Percentiles rank a stretch among this genome's conserved stretches.
These are phyloP conservation scores for Penstemon davidsonii DNA, from an alignment of 257 asterid genomes.

Conservation along the genomic window DNA sequence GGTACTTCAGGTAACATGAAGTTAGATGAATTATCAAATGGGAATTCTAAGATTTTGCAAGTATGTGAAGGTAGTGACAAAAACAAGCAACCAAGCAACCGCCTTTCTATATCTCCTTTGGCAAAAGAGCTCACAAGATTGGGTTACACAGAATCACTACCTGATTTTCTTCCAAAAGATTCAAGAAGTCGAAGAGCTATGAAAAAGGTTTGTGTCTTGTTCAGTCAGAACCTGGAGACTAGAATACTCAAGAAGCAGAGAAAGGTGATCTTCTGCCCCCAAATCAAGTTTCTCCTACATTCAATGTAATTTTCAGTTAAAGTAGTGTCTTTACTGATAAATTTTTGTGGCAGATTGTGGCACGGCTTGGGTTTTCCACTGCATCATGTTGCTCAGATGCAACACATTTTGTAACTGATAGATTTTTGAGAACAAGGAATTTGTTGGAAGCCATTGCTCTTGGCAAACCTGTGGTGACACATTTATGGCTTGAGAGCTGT, in stretches of 20 bases:
- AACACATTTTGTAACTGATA: conserved; percentile 74
- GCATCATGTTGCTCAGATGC: conserved; percentile 65
- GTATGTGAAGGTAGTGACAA: conserved; percentile 31
- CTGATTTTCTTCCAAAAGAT: conserved; percentile 59
- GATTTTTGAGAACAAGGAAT: conserved; percentile 69
- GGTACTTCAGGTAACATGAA: conserved; percentile 26
- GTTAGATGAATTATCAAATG: conserved; percentile 30
- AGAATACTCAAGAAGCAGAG: conserved; percentile 53
- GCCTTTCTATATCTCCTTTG: conserved; percentile 49
- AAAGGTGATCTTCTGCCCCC: conserved; percentile 43
- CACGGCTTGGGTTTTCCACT: conserved; percentile 54
- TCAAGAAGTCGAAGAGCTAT: conserved; percentile 49
- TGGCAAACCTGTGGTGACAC: conserved; percentile 76
- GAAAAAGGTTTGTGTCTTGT: conserved; percentile 50
- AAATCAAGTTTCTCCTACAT: conserved; percentile 3
- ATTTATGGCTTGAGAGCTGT: conserved; percentile 80
- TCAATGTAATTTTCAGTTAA: conserved; percentile 6
- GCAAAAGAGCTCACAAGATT: conserved; percentile 66
- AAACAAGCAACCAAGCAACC: conserved; percentile 27
- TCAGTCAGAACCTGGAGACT: conserved; percentile 71
- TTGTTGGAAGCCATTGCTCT: conserved; percentile 78
- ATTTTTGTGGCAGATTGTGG: conserved; percentile 46
- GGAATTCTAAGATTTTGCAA: conserved; percentile 30
- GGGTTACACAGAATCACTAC: conserved; percentile 50
- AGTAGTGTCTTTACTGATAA: conserved; percentile 18